Base-by-base conservation (phyloP, 306 rosid genomes). In the Rosa multiflora region DNA sequence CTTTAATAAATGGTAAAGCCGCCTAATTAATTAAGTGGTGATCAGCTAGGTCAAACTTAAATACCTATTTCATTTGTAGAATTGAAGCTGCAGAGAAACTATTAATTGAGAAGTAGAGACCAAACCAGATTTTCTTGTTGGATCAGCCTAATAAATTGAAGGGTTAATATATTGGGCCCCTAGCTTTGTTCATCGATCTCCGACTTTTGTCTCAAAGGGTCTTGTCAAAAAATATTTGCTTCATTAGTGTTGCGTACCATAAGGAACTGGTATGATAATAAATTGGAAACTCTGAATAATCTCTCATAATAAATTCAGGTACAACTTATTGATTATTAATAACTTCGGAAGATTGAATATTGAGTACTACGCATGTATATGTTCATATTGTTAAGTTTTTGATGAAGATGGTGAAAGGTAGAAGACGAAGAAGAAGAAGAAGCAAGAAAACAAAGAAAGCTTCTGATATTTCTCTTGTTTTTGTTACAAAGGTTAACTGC, bases 1-100 rank as follows among this genome's bases (percentile, higher is more conserved):
- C 83, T 74, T 67, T 81, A 62, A 74, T 56, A 40, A 70, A 26
- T 78, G 37, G 37, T 71, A 70, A 70, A 73, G 86, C 81, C 70
- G 80, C 47, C 80, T 40, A 8, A 67, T 46, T 52, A 43, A 75
- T 58, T 75, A 59, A 58, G 5, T 44, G 55, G 4, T 32, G 44
- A 64, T 64, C 43, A 64, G 10, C 18, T 15, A 23, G 61, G 78
- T 73, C 78, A 80, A 80, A 51, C 67, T 12, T 23, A 46, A 49
- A 52, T 59, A 44, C 26, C 20, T 69, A 39, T 40, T 1, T 74
- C 18, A 55, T 61, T 23, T 61, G 29, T 32, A 43, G 70, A 61
- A 68, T 20, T 37, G 51, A 68, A 74, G 69, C 23, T 58, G 51
- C 78, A 58, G 2, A 14, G 35, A 35, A 73, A 13, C 20, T 39